Percentiles rank a stretch among this genome's conserved stretches.
phyloP scores from a whole-genome alignment of 2,329 filamentous ascomycete genomes.

The Lojkania enalia region DNA sequence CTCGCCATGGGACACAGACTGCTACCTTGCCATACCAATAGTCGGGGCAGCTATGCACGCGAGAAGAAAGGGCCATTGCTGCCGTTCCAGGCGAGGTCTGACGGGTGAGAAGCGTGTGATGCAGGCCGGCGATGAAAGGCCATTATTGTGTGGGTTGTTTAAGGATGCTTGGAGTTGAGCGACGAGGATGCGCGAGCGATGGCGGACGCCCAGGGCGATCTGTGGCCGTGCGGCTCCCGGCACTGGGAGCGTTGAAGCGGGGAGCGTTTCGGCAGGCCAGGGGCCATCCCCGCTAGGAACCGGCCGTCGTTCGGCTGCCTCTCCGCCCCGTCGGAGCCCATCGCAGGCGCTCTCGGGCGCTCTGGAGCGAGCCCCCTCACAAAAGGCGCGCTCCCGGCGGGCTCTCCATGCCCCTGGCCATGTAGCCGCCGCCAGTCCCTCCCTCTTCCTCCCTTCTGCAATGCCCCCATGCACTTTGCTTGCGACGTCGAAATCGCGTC shows the following conservation, averaged over 20 bases:
- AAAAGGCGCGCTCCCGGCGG: neutral
- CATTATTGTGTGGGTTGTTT: neutral
- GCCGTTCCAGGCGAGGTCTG: too few species aligned
- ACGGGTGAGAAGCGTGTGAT: neutral
- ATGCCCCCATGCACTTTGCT: too few species aligned
- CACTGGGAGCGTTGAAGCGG: slow-evolving; percentile 2
- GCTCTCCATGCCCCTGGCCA: neutral
- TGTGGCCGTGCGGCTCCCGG: slow-evolving; percentile 3
- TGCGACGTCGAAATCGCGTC: too few species aligned
- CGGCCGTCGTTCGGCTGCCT: neutral
- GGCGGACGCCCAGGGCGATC: neutral
- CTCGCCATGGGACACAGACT: slow-evolving; percentile 37
- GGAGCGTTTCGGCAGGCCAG: slow-evolving; percentile 10
- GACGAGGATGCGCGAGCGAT: neutral
- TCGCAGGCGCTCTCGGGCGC: neutral
- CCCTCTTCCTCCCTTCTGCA: neutral
- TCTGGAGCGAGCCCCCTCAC: neutral
- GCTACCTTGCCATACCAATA: slow-evolving; percentile 36
- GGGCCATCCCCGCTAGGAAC: neutral
- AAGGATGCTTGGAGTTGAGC: neutral
- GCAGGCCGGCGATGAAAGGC: slow-evolving; percentile 1
- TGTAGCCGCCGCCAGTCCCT: neutral
- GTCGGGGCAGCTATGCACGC: slow-evolving; percentile 23
- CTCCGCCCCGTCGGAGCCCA: slow-evolving; percentile 8
- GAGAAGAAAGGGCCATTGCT: slow-evolving; percentile 10